These are phyloP conservation scores for Mycena haematopus DNA, from an alignment of 768 basidiomycete genomes.

Conservation along the genomic window DNA sequence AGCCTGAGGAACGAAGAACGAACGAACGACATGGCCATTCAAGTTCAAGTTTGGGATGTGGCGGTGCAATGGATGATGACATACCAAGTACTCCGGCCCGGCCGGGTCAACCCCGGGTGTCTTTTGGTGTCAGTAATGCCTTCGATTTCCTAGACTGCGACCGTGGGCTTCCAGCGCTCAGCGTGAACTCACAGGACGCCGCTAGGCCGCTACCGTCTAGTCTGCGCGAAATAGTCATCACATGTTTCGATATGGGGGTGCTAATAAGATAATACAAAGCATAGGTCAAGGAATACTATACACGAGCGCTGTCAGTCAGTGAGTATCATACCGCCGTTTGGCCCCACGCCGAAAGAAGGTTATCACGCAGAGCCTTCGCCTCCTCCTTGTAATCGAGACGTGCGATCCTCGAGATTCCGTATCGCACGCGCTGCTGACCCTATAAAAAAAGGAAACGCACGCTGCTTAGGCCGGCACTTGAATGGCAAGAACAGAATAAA, in stretches of 20 bases:
- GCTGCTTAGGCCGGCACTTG: not conserved
- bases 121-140: no score
- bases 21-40: not conserved
- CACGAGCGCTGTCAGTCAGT: not conserved
- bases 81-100: no score
- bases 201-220: no score
- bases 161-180: no score
- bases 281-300: not conserved
- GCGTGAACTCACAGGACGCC: no score
- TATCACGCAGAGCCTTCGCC: conserved; percentile 60
- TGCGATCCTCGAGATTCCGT: conserved; percentile 74
- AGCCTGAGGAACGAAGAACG: not conserved
- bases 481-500: conserved; percentile 1
- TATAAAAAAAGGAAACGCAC: conserved; percentile 41
- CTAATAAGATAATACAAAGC: conserved; percentile 5
- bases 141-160: no score
- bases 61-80: no score
- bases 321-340: conserved; percentile 33
- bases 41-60: not conserved
- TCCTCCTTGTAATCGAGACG: conserved; percentile 75
- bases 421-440: conserved; percentile 85
- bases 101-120: no score
- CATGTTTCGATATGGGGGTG: no score
- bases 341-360: conserved; percentile 67
- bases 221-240: no score